Evolutionary conservation across 169 alveolate genomes (phyloP).

Genomic region (Perkinsus marinus): DNA sequence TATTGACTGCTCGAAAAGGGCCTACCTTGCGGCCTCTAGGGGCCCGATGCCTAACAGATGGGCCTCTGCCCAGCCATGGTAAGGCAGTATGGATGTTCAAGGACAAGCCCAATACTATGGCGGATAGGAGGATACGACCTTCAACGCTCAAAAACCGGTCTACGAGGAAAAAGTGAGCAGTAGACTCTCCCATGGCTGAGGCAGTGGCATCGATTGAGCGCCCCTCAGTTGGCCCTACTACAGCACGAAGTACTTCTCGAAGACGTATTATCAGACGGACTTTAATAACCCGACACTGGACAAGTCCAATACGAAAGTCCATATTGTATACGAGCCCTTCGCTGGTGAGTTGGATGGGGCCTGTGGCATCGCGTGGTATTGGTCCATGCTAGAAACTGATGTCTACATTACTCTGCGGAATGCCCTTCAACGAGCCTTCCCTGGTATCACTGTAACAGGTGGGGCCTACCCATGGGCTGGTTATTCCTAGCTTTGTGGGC

Average conservation of each 20-base stretch:
- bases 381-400: neutral
- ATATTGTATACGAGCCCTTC: neutral
- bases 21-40: neutral
- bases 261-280: neutral
- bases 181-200: neutral
- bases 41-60: neutral
- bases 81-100: neutral
- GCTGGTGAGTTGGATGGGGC: neutral
- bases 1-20: neutral
- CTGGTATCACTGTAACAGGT: neutral
- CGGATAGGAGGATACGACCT: neutral
- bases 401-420: neutral
- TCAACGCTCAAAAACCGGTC: neutral
- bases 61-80: neutral
- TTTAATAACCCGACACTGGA: neutral
- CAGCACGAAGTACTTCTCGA: neutral
- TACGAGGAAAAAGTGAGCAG: neutral
- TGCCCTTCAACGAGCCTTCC: neutral
- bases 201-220: neutral
- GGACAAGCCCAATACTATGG: neutral
- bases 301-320: neutral
- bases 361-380: neutral
- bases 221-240: neutral
- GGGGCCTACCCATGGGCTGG: neutral
- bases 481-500: neutral